A percentile compares a stretch with the other conserved stretches of the same genome.
These are phyloP conservation scores for Trametes cingulata DNA, from an alignment of 768 basidiomycete species.

Conservation along the genomic window DNA sequence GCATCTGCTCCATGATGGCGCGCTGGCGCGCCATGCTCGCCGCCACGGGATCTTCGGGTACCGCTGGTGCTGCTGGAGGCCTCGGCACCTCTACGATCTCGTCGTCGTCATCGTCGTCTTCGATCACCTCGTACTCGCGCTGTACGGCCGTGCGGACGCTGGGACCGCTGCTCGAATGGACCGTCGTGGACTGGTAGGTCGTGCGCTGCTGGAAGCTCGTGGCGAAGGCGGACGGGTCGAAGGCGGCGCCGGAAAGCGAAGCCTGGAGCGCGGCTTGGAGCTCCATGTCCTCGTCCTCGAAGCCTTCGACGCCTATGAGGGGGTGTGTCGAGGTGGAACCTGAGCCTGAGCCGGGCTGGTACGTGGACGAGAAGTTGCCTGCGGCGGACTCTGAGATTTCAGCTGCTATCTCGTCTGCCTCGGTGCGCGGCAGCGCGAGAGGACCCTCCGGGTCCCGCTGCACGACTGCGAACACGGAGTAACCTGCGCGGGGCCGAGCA, in stretches of 20 bases:
- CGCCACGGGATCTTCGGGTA: conserved; percentile 53
- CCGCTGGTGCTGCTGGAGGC: conserved; percentile 5
- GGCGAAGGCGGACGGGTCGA: conserved; percentile 4
- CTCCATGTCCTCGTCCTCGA: conserved; percentile 86
- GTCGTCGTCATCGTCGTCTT: conserved; percentile 27
- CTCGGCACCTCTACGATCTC: conserved; percentile 24
- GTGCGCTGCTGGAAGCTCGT: background rate
- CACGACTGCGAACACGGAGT: conserved; percentile 77
- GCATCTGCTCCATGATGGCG: conserved; percentile 62
- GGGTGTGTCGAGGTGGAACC: conserved; percentile 2
- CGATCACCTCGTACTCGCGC: conserved; percentile 17
- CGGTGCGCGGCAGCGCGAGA: conserved; percentile 59
- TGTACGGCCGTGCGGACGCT: background rate
- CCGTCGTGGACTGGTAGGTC: background rate
- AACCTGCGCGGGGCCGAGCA: conserved; percentile 48
- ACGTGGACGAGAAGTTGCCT: conserved; percentile 8
- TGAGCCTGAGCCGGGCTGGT: background rate
- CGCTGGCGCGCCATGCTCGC: conserved; percentile 69
- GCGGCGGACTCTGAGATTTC: conserved; percentile 52
- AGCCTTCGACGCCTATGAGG: conserved; percentile 34
- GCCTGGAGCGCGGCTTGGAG: conserved; percentile 88
- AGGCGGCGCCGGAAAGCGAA: conserved; percentile 50
- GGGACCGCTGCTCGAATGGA: background rate
- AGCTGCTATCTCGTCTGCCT: conserved; percentile 71
- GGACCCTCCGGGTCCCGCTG: conserved; percentile 57